A percentile compares a stretch with the other conserved stretches of the same genome.
Evolutionary conservation across 2,329 filamentous ascomycete species (phyloP).

Genomic region (Cercospora nicotianae): DNA sequence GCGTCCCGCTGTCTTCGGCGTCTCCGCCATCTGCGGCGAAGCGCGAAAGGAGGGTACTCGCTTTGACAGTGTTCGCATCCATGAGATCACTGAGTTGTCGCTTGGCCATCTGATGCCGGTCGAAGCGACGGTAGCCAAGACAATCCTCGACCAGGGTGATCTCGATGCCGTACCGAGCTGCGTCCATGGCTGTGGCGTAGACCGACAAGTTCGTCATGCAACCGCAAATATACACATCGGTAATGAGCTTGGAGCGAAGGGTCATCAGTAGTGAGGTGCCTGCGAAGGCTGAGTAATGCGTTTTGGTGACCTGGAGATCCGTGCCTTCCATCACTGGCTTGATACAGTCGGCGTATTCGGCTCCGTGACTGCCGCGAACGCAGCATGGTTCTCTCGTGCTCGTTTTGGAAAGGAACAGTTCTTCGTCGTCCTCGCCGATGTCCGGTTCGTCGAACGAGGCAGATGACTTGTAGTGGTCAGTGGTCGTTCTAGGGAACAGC

Average conservation of each 20-base stretch:
- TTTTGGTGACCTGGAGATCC: conserved; percentile 64
- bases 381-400: conserved; percentile 45
- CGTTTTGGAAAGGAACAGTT: conserved; percentile 47
- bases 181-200: conserved; percentile 88
- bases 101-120: conserved; percentile 69
- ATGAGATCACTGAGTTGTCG: conserved; percentile 71
- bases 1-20: conserved; percentile 10
- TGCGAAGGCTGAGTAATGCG: conserved; percentile 84
- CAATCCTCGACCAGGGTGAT: conserved; percentile 88
- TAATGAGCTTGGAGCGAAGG: conserved; percentile 83
- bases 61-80: conserved; percentile 66
- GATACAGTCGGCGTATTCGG: conserved; percentile 53
- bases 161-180: conserved; percentile 80
- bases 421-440: conserved; percentile 44
- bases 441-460: conserved; percentile 17
- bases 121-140: conserved; percentile 72
- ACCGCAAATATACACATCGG: conserved; percentile 85
- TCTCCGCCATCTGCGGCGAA: conserved; percentile 17
- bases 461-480: conserved; percentile 17
- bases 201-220: conserved; percentile 84
- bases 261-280: conserved; percentile 70
- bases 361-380: conserved; percentile 46
- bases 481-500: background rate
- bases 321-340: conserved; percentile 50
- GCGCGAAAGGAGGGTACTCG: conserved; percentile 47